phyloP scores from a whole-genome alignment of 2,329 filamentous ascomycete species.

The Leptosphaerulina australis region DNA sequence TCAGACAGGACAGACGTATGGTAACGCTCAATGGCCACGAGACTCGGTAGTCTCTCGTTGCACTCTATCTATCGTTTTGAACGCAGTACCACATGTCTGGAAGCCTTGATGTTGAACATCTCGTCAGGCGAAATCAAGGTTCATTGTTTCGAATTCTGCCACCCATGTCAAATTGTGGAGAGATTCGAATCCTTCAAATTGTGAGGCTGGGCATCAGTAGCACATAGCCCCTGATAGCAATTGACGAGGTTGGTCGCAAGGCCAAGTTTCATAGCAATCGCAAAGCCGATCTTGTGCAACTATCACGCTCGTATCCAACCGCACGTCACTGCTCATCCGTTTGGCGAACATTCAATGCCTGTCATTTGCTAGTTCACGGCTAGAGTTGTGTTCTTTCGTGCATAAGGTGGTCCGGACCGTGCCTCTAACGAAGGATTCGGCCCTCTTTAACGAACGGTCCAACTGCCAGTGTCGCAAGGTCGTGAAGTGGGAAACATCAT shows the following conservation, averaged over 20 bases:
- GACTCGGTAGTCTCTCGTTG: no score
- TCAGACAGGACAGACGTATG: no score
- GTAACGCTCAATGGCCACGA: no score
- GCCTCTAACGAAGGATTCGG: conserved; percentile 14
- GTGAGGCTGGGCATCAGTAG: conserved; percentile 12
- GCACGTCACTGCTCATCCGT: conserved; percentile 3
- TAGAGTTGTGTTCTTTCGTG: conserved; percentile 5
- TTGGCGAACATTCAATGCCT: conserved; percentile 9
- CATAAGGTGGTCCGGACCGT: conserved; percentile 9
- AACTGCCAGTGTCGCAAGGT: conserved; percentile 10
- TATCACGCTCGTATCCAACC: background rate
- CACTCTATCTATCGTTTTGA: background rate
- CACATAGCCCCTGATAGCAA: conserved; percentile 10
- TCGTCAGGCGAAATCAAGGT: conserved; percentile 3
- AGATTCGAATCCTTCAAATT: conserved; percentile 14
- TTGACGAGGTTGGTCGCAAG: conserved; percentile 5
- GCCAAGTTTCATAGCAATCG: conserved; percentile 4
- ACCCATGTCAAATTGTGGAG: conserved; percentile 19
- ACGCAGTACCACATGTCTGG: background rate
- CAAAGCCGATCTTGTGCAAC: conserved; percentile 8
- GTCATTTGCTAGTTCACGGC: conserved; percentile 12
- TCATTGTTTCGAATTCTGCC: conserved; percentile 1
- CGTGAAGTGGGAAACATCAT: conserved; percentile 14
- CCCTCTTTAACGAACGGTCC: conserved; percentile 7
- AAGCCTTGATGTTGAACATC: background rate